These are phyloP conservation scores for Schoenoplectus tabernaemontani DNA, from an alignment of 202 grass and related monocot species.

Conservation along the genomic window DNA sequence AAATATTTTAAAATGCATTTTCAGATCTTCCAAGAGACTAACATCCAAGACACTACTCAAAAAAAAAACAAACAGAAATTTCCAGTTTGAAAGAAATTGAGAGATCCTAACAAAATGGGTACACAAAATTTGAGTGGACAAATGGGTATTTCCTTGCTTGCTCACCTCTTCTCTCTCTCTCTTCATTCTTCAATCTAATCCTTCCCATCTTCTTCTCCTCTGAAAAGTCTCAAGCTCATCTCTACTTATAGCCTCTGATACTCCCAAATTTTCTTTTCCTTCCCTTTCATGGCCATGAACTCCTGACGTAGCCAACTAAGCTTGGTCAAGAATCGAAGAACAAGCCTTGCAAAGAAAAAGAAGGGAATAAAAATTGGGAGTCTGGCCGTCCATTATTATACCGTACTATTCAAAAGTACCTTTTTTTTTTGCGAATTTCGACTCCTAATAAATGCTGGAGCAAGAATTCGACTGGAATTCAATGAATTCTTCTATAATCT, in stretches of 20 bases:
- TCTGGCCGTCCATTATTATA: background rate
- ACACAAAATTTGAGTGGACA: constrained; percentile 28
- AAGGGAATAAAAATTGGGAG: background rate
- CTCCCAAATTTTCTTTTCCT: background rate
- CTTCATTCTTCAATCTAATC: background rate
- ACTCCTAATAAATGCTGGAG: constrained; percentile 22
- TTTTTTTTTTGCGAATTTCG: constrained; percentile 12
- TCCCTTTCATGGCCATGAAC: background rate
- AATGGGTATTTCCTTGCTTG: constrained; percentile 25
- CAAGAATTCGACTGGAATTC: constrained; percentile 18
- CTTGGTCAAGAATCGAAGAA: constrained; percentile 1
- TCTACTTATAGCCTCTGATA: background rate
- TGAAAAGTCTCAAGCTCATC: background rate
- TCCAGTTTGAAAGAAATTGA: constrained; percentile 3
- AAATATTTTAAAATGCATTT: background rate
- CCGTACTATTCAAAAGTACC: constrained; percentile 9
- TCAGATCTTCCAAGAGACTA: background rate
- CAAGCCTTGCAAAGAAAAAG: background rate
- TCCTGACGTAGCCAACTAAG: background rate
- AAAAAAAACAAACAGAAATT: background rate
- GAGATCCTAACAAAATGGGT: constrained; percentile 4
- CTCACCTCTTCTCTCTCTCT: constrained; percentile 24
- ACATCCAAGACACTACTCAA: background rate
- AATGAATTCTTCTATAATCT: constrained; percentile 13
- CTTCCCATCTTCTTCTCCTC: background rate